These are phyloP conservation scores for Dothideomycetes sp. DNA, from an alignment of 2,329 filamentous ascomycete genomes.

Conservation along the genomic window DNA sequence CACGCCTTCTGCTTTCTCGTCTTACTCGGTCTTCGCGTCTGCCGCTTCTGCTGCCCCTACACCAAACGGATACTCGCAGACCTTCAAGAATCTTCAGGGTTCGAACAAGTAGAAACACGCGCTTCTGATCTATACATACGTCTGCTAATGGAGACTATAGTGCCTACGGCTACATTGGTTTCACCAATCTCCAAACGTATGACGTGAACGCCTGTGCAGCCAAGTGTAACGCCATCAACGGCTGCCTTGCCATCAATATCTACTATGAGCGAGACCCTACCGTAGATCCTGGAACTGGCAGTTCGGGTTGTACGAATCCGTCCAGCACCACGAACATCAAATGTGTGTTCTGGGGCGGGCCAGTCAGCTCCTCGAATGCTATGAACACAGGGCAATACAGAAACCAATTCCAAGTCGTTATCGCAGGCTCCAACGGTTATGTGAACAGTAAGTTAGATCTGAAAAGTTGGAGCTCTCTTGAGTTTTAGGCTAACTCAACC, in stretches of 20 bases:
- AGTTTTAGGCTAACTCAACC: too few relatives aligned
- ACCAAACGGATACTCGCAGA: constrained; percentile 16
- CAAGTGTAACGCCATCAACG: constrained; percentile 12
- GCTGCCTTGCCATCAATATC: constrained; percentile 15
- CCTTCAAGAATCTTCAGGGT: constrained; percentile 16
- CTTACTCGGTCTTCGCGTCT: constrained; percentile 5
- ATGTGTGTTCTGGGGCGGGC: constrained; percentile 12
- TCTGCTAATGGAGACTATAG: too few relatives aligned
- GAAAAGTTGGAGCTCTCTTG: too few relatives aligned
- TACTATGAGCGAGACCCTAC: constrained; percentile 12
- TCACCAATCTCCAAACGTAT: constrained; percentile 16
- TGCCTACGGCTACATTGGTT: constrained; percentile 16
- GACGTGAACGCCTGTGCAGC: constrained; percentile 16
- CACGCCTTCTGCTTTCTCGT: constrained; percentile 20
- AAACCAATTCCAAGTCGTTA: constrained; percentile 19
- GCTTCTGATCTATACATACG: too few relatives aligned
- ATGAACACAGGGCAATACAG: constrained; percentile 12
- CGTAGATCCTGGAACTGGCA: constrained; percentile 5
- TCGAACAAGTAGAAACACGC: constrained; percentile 10
- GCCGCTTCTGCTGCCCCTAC: constrained; percentile 17
- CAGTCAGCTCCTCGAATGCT: constrained; percentile 7
- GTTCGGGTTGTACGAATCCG: constrained; percentile 11
- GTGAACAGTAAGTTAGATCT: too few relatives aligned
- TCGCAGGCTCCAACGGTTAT: constrained; percentile 21
- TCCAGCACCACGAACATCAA: constrained; percentile 10